Evolutionary conservation across 129 eudicot species (phyloP).

Genomic region (Apium graveolens): DNA sequence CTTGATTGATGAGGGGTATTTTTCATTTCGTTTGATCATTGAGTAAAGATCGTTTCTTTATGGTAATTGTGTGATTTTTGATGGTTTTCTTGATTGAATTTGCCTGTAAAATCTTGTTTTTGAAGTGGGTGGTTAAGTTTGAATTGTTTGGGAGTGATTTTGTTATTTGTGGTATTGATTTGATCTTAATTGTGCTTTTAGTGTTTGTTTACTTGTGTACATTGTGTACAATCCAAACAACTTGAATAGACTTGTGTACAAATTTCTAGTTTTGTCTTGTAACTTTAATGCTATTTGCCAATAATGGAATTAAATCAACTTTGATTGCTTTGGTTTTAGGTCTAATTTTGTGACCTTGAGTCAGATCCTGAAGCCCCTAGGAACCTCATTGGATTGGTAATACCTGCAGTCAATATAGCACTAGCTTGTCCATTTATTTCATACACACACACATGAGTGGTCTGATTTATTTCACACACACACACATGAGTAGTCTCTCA

Average conservation of each 20-base stretch:
- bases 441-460: neutral
- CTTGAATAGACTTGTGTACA: neutral
- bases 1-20: neutral
- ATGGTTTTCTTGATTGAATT: neutral
- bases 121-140: constrained; percentile 5
- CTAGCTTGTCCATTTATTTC: too few species aligned
- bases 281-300: neutral
- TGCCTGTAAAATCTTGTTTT: neutral
- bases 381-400: neutral
- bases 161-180: neutral
- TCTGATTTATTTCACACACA: neutral
- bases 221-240: neutral
- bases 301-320: neutral
- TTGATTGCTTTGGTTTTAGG: neutral
- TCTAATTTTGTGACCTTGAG: neutral
- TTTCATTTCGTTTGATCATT: neutral
- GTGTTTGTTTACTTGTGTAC: neutral
- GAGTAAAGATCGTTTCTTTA: constrained; percentile 13
- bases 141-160: neutral
- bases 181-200: constrained; percentile 1
- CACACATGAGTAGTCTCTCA: neutral
- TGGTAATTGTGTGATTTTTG: neutral
- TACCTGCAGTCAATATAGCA: neutral
- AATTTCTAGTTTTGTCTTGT: neutral
- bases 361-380: constrained; percentile 9